Percentiles rank a stretch among this genome's conserved stretches.
phyloP scores from a whole-genome alignment of 495 filamentous ascomycete species.

The Jackrogersella multiformis region DNA sequence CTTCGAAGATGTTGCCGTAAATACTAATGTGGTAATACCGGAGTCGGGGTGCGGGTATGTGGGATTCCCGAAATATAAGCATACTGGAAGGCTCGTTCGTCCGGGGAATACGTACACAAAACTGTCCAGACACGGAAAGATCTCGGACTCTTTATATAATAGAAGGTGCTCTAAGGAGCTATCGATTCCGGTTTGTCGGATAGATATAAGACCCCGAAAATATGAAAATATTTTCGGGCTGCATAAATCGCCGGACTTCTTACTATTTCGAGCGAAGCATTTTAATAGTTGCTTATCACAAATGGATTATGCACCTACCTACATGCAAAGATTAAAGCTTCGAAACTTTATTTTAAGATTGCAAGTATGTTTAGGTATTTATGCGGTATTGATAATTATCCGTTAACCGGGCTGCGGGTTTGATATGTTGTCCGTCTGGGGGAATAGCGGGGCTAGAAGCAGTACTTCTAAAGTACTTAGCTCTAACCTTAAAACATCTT shows the following conservation, averaged over 20 bases:
- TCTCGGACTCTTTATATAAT: conserved; percentile 1
- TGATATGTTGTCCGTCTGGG: conserved; percentile 31
- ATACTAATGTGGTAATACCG: too few relatives aligned
- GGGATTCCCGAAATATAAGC: conserved; percentile 5
- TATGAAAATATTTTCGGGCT: conserved; percentile 7
- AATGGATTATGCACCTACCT: neutral
- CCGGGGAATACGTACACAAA: neutral
- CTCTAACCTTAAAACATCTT: neutral
- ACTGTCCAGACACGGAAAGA: neutral
- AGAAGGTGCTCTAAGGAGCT: neutral
- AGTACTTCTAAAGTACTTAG: conserved; percentile 11
- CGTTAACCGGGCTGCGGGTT: conserved; percentile 33
- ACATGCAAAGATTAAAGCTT: too few relatives aligned
- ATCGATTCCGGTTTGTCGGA: conserved; percentile 26
- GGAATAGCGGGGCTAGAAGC: neutral
- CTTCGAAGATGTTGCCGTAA: too few relatives aligned
- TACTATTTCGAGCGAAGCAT: too few relatives aligned
- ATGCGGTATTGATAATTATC: conserved; percentile 29
- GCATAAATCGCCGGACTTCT: conserved; percentile 3
- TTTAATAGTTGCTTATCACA: too few relatives aligned
- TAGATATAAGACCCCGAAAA: conserved; percentile 31
- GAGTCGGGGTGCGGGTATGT: conserved; percentile 17
- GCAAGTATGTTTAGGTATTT: neutral
- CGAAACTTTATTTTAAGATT: too few relatives aligned
- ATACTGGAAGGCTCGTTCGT: neutral